phyloP scores from a whole-genome alignment of 495 filamentous ascomycete species.

The Cairneyella variabilis region DNA sequence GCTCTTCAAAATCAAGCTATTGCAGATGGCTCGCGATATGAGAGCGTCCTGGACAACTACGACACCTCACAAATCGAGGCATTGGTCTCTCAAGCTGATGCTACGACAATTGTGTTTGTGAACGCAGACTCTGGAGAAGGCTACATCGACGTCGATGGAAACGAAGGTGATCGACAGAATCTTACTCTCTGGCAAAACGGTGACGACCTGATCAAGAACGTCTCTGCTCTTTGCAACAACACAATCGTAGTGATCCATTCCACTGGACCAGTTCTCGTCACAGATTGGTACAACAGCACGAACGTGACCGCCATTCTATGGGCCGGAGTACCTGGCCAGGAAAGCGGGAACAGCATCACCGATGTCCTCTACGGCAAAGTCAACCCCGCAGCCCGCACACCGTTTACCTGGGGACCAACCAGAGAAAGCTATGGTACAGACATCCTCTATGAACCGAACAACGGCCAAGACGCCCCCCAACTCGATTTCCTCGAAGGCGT shows the following conservation, averaged over 20 bases:
- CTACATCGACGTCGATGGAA: slow-evolving; percentile 79
- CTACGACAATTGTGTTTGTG: slow-evolving; percentile 76
- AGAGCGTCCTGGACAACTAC: slow-evolving; percentile 73
- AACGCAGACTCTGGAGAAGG: slow-evolving; percentile 87
- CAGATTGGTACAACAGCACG: slow-evolving; percentile 73
- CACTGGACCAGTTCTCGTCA: slow-evolving; percentile 73
- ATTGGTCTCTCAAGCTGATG: slow-evolving; percentile 64
- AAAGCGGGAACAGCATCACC: slow-evolving; percentile 81
- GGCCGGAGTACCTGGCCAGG: slow-evolving; percentile 88
- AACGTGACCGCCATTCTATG: slow-evolving; percentile 96
- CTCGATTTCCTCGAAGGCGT: slow-evolving; percentile 77
- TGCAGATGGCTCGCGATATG: slow-evolving; percentile 58
- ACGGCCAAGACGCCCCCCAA: slow-evolving; percentile 67
- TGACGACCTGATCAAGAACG: slow-evolving; percentile 74
- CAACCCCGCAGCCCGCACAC: slow-evolving; percentile 81
- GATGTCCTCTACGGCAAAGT: slow-evolving; percentile 89
- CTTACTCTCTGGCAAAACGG: slow-evolving; percentile 85
- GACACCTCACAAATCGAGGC: slow-evolving; percentile 53
- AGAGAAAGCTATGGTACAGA: slow-evolving; percentile 72
- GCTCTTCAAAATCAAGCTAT: slow-evolving; percentile 75
- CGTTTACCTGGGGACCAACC: slow-evolving; percentile 81
- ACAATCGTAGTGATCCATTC: slow-evolving; percentile 93
- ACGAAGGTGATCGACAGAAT: slow-evolving; percentile 88
- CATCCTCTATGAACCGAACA: slow-evolving; percentile 77
- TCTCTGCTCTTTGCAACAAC: slow-evolving; percentile 78